Base-by-base conservation (phyloP, 805 yeast genomes). In the Yarrowia bubula region DNA sequence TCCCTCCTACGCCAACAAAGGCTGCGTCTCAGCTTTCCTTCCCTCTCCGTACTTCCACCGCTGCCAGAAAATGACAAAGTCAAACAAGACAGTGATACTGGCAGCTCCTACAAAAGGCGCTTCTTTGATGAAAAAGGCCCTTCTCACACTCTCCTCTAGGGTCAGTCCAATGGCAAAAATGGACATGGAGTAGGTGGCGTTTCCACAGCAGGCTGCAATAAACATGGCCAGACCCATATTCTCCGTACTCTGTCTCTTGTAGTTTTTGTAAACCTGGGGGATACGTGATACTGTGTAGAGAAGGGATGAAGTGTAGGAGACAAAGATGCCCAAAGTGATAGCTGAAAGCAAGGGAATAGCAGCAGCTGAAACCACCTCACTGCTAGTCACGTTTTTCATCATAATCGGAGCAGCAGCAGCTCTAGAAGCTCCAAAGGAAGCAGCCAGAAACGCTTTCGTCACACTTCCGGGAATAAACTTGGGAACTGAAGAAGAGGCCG, bases 161-260 rank as follows among this genome's bases (percentile, higher is more conserved):
- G 76, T 89, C 35, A 70, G 69, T 1, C 79, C 75, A 55, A 90
- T 84, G 1, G 87, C 79, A 46, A 92, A 69, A 32, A 93, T 91
- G 7, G 96, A 88, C 7, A 84, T 69, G 0, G 95, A 84, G 74
- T 93, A 92, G 1, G 91, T 83, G 41, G 86, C 69, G 74, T 93
- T 93, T 4, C 96, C 96, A 28, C 84, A 64, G 48, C 92, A 78
- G 0, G 97, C 96, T 17, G 93, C 84, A 10, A 84, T 84, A 74
- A 92, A 92, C 28, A 92, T 78, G 50, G 89, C 75, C 22, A 96
- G 90, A 0, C 97, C 89, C 2, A 92, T 79, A 2, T 97, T 98
- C 38, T 88, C 87, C 0, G 96, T 95, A 0, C 97, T 89, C 73
- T 89, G 89, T 43, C 97, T 80, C 62, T 78, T 70, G 73, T 84